phyloP scores from a whole-genome alignment of 441 rosid species.

The Jatropha multifida region DNA sequence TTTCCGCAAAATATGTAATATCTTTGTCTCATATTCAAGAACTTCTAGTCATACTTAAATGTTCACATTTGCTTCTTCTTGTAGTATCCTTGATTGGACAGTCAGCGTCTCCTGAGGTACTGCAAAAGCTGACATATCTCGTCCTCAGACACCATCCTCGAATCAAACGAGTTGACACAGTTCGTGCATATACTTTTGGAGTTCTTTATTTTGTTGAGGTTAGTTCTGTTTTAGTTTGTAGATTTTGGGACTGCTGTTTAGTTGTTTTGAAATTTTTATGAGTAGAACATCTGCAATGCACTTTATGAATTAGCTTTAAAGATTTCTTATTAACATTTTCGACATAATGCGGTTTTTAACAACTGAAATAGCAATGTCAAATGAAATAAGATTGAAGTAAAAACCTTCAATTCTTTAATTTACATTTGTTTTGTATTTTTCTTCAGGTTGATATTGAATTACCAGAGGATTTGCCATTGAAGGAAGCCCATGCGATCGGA shows the following conservation, averaged over 20 bases:
- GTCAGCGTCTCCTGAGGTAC: conserved; percentile 70
- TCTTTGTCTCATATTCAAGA: background rate
- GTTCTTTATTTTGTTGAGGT: conserved; percentile 88
- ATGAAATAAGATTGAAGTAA: too few species aligned
- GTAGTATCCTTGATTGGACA: conserved; percentile 72
- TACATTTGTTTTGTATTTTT: background rate
- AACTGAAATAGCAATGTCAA: too few species aligned
- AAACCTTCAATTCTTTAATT: too few species aligned
- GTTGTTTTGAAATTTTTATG: too few species aligned
- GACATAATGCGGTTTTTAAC: too few species aligned
- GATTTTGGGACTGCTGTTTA: too few species aligned
- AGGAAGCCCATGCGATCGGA: conserved; percentile 77
- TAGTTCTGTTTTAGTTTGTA: conserved; percentile 11
- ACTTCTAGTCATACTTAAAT: background rate
- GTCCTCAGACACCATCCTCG: conserved; percentile 50
- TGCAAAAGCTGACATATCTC: conserved; percentile 73
- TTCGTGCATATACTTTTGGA: conserved; percentile 81
- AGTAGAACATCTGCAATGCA: too few species aligned
- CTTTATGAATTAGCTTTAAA: too few species aligned
- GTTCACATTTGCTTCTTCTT: conserved; percentile 5
- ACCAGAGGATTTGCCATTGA: conserved; percentile 70
- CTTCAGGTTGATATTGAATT: conserved; percentile 80
- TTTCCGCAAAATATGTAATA: background rate
- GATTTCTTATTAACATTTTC: too few species aligned
- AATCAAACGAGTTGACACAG: conserved; percentile 64